Base-by-base conservation (phyloP, 768 basidiomycete species). In the Lentinula sp. region DNA sequence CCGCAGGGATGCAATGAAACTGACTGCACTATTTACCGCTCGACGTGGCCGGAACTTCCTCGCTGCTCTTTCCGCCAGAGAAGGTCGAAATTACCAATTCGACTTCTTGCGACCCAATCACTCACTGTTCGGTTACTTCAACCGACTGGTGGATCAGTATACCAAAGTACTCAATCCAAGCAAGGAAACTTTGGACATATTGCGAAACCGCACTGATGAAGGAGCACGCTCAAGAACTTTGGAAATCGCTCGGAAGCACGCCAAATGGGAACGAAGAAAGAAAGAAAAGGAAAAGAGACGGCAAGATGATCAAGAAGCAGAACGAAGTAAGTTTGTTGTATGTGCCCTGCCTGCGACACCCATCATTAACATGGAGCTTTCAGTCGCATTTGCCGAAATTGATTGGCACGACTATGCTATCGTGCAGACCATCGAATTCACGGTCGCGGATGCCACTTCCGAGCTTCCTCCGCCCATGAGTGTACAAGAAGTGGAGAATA, bases 401-500 rank as follows among this genome's bases (percentile, higher is more conserved):
- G 97, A 99, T 70, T 99, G 97, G 97, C 94, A 99, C 69, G 97
- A 98, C 70, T 98, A 97, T 75, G 93, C 95, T 43, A 93, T 97
- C 60, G 97, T 98, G 5, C 94, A 98, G 70, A 97, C 95, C 18
- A 95, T 97, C 67, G 97, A 99, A 70, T 99, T 98, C 70, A 98
- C 97, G 15, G 84, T 86, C 37, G 91, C 90, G 7, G 97, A 99
- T 70, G 87, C 92, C 59, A 86, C 86, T 43, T 85, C 91, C 10
- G 95, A 98, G 68, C 80, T 99, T 28, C 97, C 96, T 10, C 87
- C 92, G n/a, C 97, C 97, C 0, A 98, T 97, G 89, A 95, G 85
- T 66, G 85, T 97, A 16, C 87, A 93, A 67, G 93, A 97, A 70
- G 87, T 99, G 10, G 92, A 96, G 76, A 94, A 85, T 68, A 97